These are phyloP conservation scores for Hypomyces rosellus DNA, from an alignment of 2,329 filamentous ascomycete genomes.

Conservation along the genomic window DNA sequence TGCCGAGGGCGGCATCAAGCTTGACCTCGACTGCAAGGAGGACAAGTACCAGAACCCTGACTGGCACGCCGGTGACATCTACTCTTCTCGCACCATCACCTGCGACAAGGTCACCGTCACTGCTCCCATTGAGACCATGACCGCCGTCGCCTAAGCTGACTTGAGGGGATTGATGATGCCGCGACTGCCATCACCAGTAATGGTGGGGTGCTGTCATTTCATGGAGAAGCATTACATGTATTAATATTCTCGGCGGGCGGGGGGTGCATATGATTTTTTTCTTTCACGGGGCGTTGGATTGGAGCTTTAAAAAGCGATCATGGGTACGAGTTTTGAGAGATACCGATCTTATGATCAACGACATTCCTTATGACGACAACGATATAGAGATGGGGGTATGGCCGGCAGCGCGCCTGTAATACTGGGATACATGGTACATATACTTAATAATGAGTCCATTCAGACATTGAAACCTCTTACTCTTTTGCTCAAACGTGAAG, in stretches of 20 bases:
- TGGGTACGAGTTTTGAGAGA: too few species aligned
- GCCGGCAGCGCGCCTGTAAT: background rate
- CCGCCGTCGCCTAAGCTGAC: slow-evolving; percentile 19
- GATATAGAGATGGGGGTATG: background rate
- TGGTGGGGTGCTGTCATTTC: too few species aligned
- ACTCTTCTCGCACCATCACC: slow-evolving; percentile 23
- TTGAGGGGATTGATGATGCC: background rate
- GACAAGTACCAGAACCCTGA: slow-evolving; percentile 22
- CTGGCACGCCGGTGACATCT: slow-evolving; percentile 27
- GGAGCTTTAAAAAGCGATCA: too few species aligned
- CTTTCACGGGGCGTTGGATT: too few species aligned
- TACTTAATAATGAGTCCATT: too few species aligned
- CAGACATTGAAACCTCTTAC: background rate
- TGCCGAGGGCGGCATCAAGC: slow-evolving; percentile 20
- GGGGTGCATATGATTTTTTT: too few species aligned
- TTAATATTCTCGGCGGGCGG: too few species aligned
- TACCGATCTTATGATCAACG: slow-evolving; percentile 4
- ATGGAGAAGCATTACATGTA: too few species aligned
- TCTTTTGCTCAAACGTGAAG: too few species aligned
- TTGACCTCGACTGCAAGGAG: slow-evolving; percentile 26
- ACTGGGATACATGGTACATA: too few species aligned
- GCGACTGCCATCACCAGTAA: too few species aligned
- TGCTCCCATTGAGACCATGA: slow-evolving; percentile 21
- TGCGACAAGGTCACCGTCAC: slow-evolving; percentile 22
- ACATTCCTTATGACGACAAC: slow-evolving; percentile 14